A percentile compares a stretch with the other conserved stretches of the same genome.
Evolutionary conservation across 2,329 filamentous ascomycete species (phyloP).

Genomic region (Helotiales sp.): DNA sequence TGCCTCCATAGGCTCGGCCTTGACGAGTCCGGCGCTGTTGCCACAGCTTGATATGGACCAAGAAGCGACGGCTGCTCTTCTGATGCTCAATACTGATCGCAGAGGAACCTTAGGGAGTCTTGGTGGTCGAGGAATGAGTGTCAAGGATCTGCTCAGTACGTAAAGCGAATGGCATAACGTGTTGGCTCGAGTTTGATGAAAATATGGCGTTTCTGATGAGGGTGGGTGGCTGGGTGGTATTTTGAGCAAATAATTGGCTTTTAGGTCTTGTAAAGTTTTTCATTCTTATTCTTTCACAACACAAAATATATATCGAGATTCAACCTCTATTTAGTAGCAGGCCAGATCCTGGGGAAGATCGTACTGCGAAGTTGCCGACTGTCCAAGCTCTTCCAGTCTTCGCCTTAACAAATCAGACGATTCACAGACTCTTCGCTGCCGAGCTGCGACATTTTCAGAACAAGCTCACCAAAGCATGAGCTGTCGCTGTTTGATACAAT

Average conservation of each 20-base stretch:
- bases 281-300: neutral
- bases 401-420: slow-evolving; percentile 19
- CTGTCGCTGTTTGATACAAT: neutral
- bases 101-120: slow-evolving; percentile 39
- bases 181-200: neutral
- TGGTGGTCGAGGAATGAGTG: slow-evolving; percentile 56
- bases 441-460: slow-evolving; percentile 12
- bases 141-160: slow-evolving; percentile 58
- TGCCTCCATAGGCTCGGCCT: slow-evolving; percentile 50
- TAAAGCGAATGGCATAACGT: slow-evolving; percentile 38
- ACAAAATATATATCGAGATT: neutral
- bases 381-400: neutral
- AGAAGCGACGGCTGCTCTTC: slow-evolving; percentile 78
- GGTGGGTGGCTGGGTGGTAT: neutral
- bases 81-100: slow-evolving; percentile 86
- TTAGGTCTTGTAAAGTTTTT: neutral
- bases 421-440: slow-evolving; percentile 16
- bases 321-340: neutral
- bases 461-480: neutral
- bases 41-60: slow-evolving; percentile 62
- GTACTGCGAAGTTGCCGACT: neutral
- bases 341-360: neutral
- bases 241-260: neutral
- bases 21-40: slow-evolving; percentile 62
- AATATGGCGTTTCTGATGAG: neutral